Percentiles rank a stretch among this genome's conserved stretches.
Evolutionary conservation across 495 filamentous ascomycete species (phyloP).

Genomic region (Astrothelium macrocarpum): DNA sequence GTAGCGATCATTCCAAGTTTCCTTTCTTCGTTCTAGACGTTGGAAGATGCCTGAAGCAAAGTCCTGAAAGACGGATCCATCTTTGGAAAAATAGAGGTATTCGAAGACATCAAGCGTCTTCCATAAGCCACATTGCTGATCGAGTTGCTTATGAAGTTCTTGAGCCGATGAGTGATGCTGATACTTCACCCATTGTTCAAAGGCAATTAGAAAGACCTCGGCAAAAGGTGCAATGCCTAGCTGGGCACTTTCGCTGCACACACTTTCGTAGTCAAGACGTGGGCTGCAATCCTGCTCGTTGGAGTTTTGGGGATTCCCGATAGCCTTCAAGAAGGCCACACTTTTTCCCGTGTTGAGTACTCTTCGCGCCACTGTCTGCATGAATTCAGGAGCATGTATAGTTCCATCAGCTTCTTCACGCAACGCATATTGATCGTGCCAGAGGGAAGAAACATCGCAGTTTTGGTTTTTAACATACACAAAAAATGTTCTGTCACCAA

Average conservation of each 20-base stretch:
- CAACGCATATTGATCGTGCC: constrained; percentile 66
- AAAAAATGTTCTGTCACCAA: constrained; percentile 60
- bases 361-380: constrained; percentile 53
- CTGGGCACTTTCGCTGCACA: constrained; percentile 35
- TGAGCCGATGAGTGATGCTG: background rate
- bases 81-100: constrained; percentile 59
- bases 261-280: constrained; percentile 44
- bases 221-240: constrained; percentile 58
- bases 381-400: constrained; percentile 53
- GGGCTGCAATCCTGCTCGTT: constrained; percentile 26
- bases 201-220: constrained; percentile 60
- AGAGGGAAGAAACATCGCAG: constrained; percentile 54
- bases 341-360: constrained; percentile 85
- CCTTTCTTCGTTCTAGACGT: constrained; percentile 56
- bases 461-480: constrained; percentile 48
- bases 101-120: constrained; percentile 57
- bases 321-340: constrained; percentile 64
- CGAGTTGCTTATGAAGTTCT: background rate
- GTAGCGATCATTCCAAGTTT: constrained; percentile 73
- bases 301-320: constrained; percentile 32
- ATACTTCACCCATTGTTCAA: constrained; percentile 54
- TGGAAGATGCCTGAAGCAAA: constrained; percentile 67
- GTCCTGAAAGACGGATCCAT: constrained; percentile 51
- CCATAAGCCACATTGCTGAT: constrained; percentile 42
- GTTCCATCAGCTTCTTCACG: constrained; percentile 41